phyloP scores from a whole-genome alignment of 2,329 filamentous ascomycete genomes.

The Apiospora hydei region DNA sequence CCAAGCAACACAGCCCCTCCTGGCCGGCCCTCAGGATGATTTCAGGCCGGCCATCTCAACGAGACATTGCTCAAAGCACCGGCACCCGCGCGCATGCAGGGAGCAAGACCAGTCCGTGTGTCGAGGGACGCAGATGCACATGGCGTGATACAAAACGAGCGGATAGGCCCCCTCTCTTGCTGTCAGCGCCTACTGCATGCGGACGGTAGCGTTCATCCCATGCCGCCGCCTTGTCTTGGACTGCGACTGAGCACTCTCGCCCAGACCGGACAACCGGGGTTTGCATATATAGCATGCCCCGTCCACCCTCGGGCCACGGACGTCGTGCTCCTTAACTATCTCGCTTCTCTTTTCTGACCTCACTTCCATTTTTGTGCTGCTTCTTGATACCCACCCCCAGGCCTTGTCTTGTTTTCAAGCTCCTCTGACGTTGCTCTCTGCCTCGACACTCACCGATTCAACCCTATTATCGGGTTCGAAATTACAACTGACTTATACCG shows the following conservation, averaged over 20 bases:
- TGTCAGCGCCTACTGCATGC: constrained; percentile 15
- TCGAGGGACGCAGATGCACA: not conserved
- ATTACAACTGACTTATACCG: not conserved
- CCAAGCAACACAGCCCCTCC: not conserved
- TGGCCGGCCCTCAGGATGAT: not conserved
- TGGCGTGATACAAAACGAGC: not conserved
- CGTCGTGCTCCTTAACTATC: not conserved
- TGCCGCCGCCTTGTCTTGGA: not conserved
- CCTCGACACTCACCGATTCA: not conserved
- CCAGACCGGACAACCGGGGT: constrained; percentile 3
- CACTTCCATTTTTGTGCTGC: not conserved
- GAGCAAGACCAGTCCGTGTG: constrained; percentile 1
- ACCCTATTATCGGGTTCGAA: not conserved
- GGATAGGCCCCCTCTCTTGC: not conserved
- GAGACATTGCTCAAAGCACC: not conserved
- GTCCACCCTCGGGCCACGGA: not conserved
- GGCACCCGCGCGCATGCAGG: not conserved
- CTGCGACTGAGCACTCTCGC: not conserved
- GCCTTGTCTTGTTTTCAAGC: not conserved
- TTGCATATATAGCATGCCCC: not conserved
- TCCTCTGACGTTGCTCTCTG: not conserved
- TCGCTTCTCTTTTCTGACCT: not conserved
- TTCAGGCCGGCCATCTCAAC: not conserved
- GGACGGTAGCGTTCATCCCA: constrained; percentile 9
- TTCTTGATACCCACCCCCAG: not conserved